A percentile compares a stretch with the other conserved stretches of the same genome.
Conservation (phyloP, 495 filamentous ascomycete genomes). For the Podospora didyma region DNA sequence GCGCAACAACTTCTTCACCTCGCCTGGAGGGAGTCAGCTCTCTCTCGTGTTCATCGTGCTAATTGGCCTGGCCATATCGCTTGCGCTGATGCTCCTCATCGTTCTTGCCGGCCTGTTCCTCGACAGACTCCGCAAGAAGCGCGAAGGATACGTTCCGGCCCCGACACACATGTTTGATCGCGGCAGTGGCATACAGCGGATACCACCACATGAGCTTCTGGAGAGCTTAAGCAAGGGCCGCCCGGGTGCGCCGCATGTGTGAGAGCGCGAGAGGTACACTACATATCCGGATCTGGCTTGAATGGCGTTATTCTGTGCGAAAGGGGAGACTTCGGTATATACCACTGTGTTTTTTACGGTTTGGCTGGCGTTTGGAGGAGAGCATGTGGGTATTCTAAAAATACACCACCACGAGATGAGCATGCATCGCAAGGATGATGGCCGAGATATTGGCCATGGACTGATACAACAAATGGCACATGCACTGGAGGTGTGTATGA, state of each 20-base stretch:
- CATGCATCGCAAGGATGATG: not conserved
- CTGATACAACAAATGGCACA: not conserved
- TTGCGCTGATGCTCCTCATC: constrained; percentile 82
- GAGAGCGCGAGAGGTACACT: constrained; percentile 6
- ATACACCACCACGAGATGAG: not conserved
- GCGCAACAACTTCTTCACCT: constrained; percentile 61
- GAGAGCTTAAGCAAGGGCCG: constrained; percentile 41
- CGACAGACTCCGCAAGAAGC: constrained; percentile 76
- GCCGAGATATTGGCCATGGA: not conserved
- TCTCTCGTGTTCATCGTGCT: constrained; percentile 85
- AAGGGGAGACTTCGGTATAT: not conserved
- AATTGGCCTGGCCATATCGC: constrained; percentile 84
- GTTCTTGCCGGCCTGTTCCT: constrained; percentile 79
- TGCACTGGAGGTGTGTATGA: not conserved
- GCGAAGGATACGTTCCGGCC: constrained; percentile 82
- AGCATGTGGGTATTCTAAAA: not conserved
- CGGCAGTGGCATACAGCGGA: constrained; percentile 67
- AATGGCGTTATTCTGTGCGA: constrained; percentile 3
- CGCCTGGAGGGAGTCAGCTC: constrained; percentile 40
- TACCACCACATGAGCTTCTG: constrained; percentile 81
- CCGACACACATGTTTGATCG: constrained; percentile 72
- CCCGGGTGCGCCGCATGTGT: constrained; percentile 40
- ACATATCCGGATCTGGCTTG: not conserved
- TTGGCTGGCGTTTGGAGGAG: constrained; percentile 1
- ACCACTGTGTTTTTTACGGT: not conserved